Evolutionary conservation across 331 rosid species (phyloP), one percentile per base, ranked within the genome.

Genomic region (Ulmus americana): DNA sequence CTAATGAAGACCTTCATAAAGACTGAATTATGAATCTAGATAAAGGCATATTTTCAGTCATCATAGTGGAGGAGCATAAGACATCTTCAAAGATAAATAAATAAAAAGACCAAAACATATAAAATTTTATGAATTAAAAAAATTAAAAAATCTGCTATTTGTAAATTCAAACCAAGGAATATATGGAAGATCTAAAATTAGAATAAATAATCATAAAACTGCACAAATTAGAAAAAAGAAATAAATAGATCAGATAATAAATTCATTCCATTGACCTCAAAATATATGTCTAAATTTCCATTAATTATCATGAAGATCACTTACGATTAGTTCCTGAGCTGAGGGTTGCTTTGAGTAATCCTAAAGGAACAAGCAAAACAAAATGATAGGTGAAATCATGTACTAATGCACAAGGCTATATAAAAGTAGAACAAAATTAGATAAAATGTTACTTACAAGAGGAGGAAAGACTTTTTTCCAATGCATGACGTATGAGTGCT

Each of bases 401-500:
- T 12, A 2, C 46, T 42, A 65, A 44, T 35, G n/a, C 39, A 61
- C 43, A 61, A 6, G 16, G 39, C 14, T 11, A 44, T 6, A n/a
- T 0, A 41, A 39, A 50, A 42, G 5, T 13, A 2, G 35, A 18
- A 20, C 15, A 38, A 40, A 53, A 40, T 35, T 54, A 60, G 45
- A 61, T 54, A 57, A 65, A 28, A 61, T 11, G 44, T 50, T 35
- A 76, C 88, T 54, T 77, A 90, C 95, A 71, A 90, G 82, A 64
- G 95, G 91, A 52, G 97, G 97, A 65, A 90, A 90, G 61, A 87
- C 92, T 83, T 90, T 90, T 75, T 87, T 18, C 97, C 20, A 95
- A 95, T 52, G 97, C 97, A 54, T 95, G 88, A 48, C 97, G 95
- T 95, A 73, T 87, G 97, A 10, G 95, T 90, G 77, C 95, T 88